Evolutionary conservation across 345 rosid genomes (phyloP), one percentile per base, ranked within the genome.

Genomic region (Aquilaria yunnanensis): DNA sequence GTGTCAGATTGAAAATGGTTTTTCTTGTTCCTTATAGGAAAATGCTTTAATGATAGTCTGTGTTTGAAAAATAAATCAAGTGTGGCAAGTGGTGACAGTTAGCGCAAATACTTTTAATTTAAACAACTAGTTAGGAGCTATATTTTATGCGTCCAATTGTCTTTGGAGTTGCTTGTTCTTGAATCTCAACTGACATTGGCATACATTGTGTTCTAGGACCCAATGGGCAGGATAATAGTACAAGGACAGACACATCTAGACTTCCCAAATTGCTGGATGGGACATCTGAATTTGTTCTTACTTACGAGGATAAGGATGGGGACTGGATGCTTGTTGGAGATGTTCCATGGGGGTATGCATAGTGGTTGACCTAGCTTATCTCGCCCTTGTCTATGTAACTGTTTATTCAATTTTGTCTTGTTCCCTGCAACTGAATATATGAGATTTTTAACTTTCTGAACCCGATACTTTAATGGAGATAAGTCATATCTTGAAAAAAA

Each of bases 241-340:
- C 4, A 49, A 67, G 45, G 46, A 52, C 47, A 29, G 74, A 71
- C 56, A 64, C 67, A 67, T 55, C 77, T 68, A 72, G 74, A 63
- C 58, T 72, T 14, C 75, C 77, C 33, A 75, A 74, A 61, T 77
- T 88, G 74, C 82, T 84, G 67, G 85, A 85, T 71, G 92, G 86
- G 34, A 88, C 89, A 62, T 86, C 86, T 37, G 94, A 83, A 52
- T 90, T 84, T 72, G 86, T 85, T 67, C 81, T 90, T 50, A 83
- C 96, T 23, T 93, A 86, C n/a, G 89, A 93, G 77, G 98, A 93
- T 70, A 90, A 80, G 72, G 98, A 93, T 1, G 98, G 97, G 57
- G 98, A 93, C 75, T 89, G 97, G 97, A 90, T 93, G 97, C 98
- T 93, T 49, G 92, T 86, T 61, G 98, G 98, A 33, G 98, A 93